phyloP scores from a whole-genome alignment of 306 rosid species.

The Begonia peltatifolia region DNA sequence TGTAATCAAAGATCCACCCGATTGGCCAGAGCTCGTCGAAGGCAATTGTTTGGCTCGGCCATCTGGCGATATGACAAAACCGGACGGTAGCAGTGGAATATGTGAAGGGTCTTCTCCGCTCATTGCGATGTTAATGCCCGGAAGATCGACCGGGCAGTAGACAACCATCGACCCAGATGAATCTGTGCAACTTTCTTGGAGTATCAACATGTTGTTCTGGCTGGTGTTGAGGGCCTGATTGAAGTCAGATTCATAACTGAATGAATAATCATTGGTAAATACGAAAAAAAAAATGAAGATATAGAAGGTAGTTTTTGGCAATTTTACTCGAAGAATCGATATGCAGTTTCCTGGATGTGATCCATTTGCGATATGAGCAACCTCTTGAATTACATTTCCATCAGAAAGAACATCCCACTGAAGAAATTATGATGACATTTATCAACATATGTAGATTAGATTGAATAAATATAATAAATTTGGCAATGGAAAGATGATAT shows the following conservation, averaged over 20 bases:
- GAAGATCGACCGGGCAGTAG: conserved; percentile 74
- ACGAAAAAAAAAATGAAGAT: no score
- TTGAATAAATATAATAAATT: no score
- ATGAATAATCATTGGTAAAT: background rate
- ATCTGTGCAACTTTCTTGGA: conserved; percentile 93
- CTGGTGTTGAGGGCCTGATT: conserved; percentile 59
- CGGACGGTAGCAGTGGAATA: conserved; percentile 75
- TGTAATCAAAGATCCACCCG: conserved; percentile 50
- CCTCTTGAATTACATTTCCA: conserved; percentile 78
- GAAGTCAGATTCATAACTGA: background rate
- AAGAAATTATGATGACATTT: background rate
- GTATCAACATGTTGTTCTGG: conserved; percentile 87
- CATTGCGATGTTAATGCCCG: conserved; percentile 76
- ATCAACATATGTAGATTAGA: no score
- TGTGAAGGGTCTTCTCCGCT: conserved; percentile 83
- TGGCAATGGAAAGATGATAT: background rate
- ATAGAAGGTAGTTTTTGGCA: no score
- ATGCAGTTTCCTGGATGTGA: conserved; percentile 87
- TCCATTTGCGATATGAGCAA: conserved; percentile 90
- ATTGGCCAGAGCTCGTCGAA: conserved; percentile 29
- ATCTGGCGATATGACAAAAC: conserved; percentile 61
- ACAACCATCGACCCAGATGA: conserved; percentile 72
- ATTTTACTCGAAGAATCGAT: conserved; percentile 63
- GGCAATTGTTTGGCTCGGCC: conserved; percentile 34
- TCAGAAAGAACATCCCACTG: conserved; percentile 97